Base-by-base conservation (phyloP, 148 eudicot species). In the Rhododendron ferrugineum region DNA sequence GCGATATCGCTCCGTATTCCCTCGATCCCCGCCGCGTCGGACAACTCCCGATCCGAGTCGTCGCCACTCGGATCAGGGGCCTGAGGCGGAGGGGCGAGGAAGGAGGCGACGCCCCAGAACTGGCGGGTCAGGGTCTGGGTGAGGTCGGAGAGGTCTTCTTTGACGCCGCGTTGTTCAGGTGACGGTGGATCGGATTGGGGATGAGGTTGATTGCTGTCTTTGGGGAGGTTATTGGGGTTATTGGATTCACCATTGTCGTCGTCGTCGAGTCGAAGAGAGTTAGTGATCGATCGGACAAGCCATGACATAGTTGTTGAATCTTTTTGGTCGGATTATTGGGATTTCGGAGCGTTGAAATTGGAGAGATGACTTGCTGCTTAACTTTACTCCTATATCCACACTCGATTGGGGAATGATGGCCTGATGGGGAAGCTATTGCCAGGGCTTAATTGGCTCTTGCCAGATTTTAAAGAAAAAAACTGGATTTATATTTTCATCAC, bases 41-140 rank as follows among this genome's bases (percentile, higher is more conserved):
- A 54, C 2, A 46, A 72, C 62, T 88, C 79, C 78, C 13, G 68
- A 46, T 26, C 72, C 16, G 72, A 10, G 72, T 26, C 72, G 32
- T 11, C 60, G 72, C 5, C 20, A 83, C 64, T 80, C 81, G 84
- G 70, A 58, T 86, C 84, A 76, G 91, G 30, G 86, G 77, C 60
- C 80, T 81, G 87, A 8, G 99, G 94, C 0, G 98, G 97, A 34
- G 98, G 99, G 10, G 98, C 96, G 84, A 97, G 95, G 52, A 97
- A 92, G 1, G 98, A 92, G 49, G 99, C 98, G 68, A 94, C 96
- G 86, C 94, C 96, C 96, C 98, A 92, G 76, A 97, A 89, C 50
- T 95, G 95, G 68, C 94, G 95, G 73, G 92, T 88, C 54, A 97
- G 93, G 89, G 98, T 92, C 84, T 94, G 87, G 79, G 94, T 94